phyloP scores from a whole-genome alignment of 2,329 filamentous ascomycete species.

The Venturia effusa region DNA sequence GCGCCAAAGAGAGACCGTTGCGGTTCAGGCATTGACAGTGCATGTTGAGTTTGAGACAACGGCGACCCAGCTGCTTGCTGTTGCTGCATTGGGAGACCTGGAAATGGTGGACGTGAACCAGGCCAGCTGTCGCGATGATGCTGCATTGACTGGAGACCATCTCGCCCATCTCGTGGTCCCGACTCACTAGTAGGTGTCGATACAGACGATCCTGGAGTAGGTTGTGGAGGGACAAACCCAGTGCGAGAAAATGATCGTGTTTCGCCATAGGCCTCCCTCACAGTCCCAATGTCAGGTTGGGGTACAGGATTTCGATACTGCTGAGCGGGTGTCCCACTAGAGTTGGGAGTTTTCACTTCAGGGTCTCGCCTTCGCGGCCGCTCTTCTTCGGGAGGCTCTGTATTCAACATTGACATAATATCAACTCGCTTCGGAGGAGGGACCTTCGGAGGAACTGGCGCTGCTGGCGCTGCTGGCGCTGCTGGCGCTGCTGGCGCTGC shows the following conservation, averaged over 20 bases:
- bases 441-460: conserved; percentile 20
- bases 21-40: neutral
- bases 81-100: neutral
- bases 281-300: neutral
- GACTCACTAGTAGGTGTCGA: conserved; percentile 8
- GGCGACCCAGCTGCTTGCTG: neutral
- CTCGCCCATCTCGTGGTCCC: conserved; percentile 3
- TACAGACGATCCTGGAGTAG: conserved; percentile 4
- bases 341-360: neutral
- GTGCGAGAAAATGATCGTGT: conserved; percentile 8
- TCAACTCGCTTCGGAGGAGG: conserved; percentile 25
- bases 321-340: neutral
- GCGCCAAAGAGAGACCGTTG: neutral
- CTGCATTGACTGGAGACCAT: conserved; percentile 1
- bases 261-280: neutral
- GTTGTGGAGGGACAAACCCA: neutral
- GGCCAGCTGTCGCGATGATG: conserved; percentile 10
- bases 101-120: neutral
- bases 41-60: conserved; percentile 5
- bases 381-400: conserved; percentile 17
- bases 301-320: conserved; percentile 1
- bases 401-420: conserved; percentile 26
- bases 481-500: conserved; percentile 13
- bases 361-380: neutral
- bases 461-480: conserved; percentile 13